Evolutionary conservation across 495 filamentous ascomycete species (phyloP).

Genomic region (Aspergillus baeticus): DNA sequence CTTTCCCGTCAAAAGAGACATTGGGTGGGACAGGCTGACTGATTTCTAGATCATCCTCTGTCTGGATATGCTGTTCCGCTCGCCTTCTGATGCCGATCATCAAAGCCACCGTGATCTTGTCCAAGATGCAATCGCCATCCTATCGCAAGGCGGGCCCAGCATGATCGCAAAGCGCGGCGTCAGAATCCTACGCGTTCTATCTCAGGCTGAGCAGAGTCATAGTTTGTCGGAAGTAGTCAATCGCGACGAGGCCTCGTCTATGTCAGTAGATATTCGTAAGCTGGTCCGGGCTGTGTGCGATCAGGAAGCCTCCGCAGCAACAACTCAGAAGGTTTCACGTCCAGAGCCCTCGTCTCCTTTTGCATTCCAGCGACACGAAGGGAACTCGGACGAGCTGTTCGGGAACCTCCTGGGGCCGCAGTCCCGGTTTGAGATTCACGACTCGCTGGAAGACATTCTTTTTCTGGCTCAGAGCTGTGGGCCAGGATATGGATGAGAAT

Average conservation of each 20-base stretch:
- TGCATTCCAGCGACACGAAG: no score
- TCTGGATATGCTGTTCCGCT: constrained; percentile 2
- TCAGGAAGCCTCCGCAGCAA: not conserved
- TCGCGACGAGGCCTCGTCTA: not conserved
- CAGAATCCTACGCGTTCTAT: not conserved
- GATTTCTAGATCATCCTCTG: constrained; percentile 5
- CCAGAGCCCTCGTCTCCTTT: no score
- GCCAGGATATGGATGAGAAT: not conserved
- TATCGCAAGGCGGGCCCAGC: not conserved
- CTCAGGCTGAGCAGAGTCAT: not conserved
- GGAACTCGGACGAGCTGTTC: not conserved
- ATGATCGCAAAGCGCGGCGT: constrained; percentile 7
- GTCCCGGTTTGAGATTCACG: not conserved
- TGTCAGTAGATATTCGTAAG: not conserved
- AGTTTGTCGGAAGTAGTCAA: not conserved
- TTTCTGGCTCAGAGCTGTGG: constrained; percentile 3
- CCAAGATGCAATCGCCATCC: not conserved
- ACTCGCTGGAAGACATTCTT: constrained; percentile 3
- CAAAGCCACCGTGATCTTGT: constrained; percentile 1
- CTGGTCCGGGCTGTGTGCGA: not conserved
- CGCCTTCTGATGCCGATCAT: not conserved
- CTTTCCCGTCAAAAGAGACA: not conserved
- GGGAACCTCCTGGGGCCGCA: not conserved
- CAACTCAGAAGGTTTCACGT: not conserved
- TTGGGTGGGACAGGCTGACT: not conserved